Evolutionary conservation across 1,139 yeast species (phyloP).

Genomic region (Trichomonascaceae sp.): DNA sequence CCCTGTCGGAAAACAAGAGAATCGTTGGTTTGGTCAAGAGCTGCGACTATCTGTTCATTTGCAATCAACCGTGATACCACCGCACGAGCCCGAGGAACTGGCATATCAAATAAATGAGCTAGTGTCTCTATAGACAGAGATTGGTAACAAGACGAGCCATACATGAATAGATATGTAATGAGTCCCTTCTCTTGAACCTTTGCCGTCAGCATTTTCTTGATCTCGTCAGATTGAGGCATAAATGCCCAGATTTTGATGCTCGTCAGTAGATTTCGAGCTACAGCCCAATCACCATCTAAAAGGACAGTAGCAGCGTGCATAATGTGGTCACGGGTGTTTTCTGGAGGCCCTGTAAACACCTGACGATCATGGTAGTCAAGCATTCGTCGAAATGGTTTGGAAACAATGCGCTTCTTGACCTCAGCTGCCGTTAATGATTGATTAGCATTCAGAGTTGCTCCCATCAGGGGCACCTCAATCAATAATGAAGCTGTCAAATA

Average conservation of each 20-base stretch:
- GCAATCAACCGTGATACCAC: conserved; percentile 71
- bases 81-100: conserved; percentile 47
- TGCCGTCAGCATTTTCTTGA: conserved; percentile 63
- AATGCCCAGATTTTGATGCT: conserved; percentile 86
- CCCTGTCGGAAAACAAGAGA: conserved; percentile 60
- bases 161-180: conserved; percentile 82
- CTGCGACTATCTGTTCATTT: conserved; percentile 67
- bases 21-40: conserved; percentile 53
- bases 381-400: conserved; percentile 86
- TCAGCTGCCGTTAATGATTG: conserved; percentile 38
- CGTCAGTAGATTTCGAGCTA: conserved; percentile 63
- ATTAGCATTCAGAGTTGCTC: conserved; percentile 42
- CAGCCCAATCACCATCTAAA: conserved; percentile 85
- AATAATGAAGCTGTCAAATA: conserved; percentile 86
- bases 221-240: conserved; percentile 56
- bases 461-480: conserved; percentile 87
- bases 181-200: conserved; percentile 87
- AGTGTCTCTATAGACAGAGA: conserved; percentile 68
- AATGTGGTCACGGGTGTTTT: conserved; percentile 88
- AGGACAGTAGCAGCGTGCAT: conserved; percentile 90
- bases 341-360: conserved; percentile 96
- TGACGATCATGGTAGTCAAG: conserved; percentile 93
- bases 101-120: conserved; percentile 59
- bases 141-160: conserved; percentile 60
- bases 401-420: conserved; percentile 59